Percentiles rank a stretch among this genome's conserved stretches.
Conservation (phyloP, 1,139 yeast genomes). For the Yamadazyma blattariae region DNA sequence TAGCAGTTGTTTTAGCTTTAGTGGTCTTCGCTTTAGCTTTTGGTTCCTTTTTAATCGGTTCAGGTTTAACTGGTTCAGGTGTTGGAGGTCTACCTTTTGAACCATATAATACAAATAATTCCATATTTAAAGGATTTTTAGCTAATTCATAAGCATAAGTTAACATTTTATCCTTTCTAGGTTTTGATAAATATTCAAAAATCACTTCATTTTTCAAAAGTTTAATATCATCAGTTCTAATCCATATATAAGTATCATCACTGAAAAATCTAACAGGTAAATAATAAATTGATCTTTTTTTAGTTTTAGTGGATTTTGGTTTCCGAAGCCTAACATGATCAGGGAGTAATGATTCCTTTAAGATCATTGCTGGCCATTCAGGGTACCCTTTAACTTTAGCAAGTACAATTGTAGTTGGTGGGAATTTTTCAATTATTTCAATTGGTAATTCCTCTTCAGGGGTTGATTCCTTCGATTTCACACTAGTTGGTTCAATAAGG, state of each 20-base stretch:
- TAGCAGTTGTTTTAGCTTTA: constrained; percentile 4
- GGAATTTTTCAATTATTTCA: constrained; percentile 5
- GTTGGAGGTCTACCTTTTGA: constrained; percentile 32
- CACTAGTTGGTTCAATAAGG: neutral
- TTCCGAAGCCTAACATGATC: constrained; percentile 44
- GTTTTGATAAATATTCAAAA: constrained; percentile 22
- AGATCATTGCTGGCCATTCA: constrained; percentile 79
- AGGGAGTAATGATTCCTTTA: constrained; percentile 59
- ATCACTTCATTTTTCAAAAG: constrained; percentile 25
- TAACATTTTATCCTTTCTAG: constrained; percentile 34
- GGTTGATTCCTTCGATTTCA: too few species aligned
- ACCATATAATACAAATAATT: constrained; percentile 40
- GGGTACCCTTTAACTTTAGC: constrained; percentile 80
- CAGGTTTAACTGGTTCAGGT: constrained; percentile 13
- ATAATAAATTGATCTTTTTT: constrained; percentile 17
- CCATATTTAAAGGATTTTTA: constrained; percentile 43
- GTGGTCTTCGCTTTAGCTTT: constrained; percentile 5
- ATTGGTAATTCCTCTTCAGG: neutral
- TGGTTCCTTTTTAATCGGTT: constrained; percentile 9
- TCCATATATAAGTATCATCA: constrained; percentile 69
- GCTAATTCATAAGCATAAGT: constrained; percentile 42
- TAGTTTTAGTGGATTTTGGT: constrained; percentile 35
- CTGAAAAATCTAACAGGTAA: constrained; percentile 59
- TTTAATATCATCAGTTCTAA: constrained; percentile 42
- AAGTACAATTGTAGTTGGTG: constrained; percentile 47